phyloP scores from a whole-genome alignment of 148 eudicot species.

The Chenopodium album region DNA sequence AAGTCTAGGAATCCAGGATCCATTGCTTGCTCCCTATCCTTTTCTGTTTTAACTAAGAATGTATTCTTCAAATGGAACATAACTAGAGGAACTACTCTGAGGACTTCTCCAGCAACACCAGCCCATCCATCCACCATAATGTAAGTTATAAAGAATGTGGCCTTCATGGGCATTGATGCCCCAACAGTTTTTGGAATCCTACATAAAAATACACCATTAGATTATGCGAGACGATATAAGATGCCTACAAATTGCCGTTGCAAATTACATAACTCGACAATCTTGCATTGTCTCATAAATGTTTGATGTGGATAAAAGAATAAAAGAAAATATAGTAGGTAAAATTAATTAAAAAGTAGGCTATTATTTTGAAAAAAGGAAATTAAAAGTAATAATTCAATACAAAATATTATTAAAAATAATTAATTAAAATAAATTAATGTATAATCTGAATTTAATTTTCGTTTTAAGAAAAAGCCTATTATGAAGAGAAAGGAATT shows the following conservation, averaged over 20 bases:
- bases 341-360: too few relatives aligned
- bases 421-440: too few relatives aligned
- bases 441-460: too few relatives aligned
- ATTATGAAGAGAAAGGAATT: too few relatives aligned
- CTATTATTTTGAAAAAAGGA: too few relatives aligned
- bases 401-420: too few relatives aligned
- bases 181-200: constrained; percentile 66
- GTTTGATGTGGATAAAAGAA: too few relatives aligned
- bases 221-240: background rate
- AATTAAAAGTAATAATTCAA: too few relatives aligned
- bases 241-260: background rate
- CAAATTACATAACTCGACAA: background rate
- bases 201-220: constrained; percentile 14
- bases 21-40: constrained; percentile 61
- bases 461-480: too few relatives aligned
- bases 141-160: constrained; percentile 65
- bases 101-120: constrained; percentile 60
- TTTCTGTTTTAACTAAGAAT: constrained; percentile 60
- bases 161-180: constrained; percentile 66
- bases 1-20: constrained; percentile 61
- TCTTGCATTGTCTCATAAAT: too few relatives aligned
- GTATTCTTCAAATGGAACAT: constrained; percentile 53
- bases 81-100: constrained; percentile 49
- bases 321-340: background rate
- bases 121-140: constrained; percentile 78